Base-by-base conservation (phyloP, 495 filamentous ascomycete species). In the Hyaloscypha bicolor region DNA sequence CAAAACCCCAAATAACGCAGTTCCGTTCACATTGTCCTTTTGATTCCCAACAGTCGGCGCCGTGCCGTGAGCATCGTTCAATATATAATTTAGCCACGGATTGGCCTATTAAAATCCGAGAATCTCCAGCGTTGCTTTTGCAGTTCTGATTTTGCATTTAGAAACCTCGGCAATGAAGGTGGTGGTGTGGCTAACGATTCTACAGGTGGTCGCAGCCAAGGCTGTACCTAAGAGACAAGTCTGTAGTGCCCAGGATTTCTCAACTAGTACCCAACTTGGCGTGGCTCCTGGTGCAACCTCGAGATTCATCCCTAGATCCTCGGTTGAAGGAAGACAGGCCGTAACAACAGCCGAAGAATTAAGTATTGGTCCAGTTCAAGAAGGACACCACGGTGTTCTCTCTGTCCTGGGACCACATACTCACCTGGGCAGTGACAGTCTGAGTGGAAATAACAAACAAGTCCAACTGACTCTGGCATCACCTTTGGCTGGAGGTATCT, bases 161-260 rank as follows among this genome's bases (percentile, higher is more conserved):
- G 21, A 31, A 29, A 11, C 22, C 53, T 1, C 29, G 6, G 12
- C 9, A 9, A 56, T 56, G 53, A 56, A 56, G 53, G 22, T 19
- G 22, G 9, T 56, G 9, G 29, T 56, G 29, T 56, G 53, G 53
- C 53, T 56, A 14, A 56, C 53, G 21, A 31, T 56, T 6, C 29
- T 56, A 14, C 53, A 56, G 53, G 9, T 31, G 21, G 29, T 29
- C 29, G 80, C 22, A 82, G 78, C 52, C 21, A 64, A 29, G 9
- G 62, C 51, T 25, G 9, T 25, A 16, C 32, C 62, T 12, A 22
- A 31, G 21, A 12, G n/a, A 29, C 21, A 56, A 56, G 53, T 12
- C 8, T 25, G 53, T 56, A 12, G 29, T 19, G 29, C 9, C 16
- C n/a, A 56, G 22, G 29, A 12, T 56, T 56, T 31, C 8, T 48